Evolutionary conservation across 176 grass and related monocot genomes (phyloP).

Genomic region (Hordeum vulgare): DNA sequence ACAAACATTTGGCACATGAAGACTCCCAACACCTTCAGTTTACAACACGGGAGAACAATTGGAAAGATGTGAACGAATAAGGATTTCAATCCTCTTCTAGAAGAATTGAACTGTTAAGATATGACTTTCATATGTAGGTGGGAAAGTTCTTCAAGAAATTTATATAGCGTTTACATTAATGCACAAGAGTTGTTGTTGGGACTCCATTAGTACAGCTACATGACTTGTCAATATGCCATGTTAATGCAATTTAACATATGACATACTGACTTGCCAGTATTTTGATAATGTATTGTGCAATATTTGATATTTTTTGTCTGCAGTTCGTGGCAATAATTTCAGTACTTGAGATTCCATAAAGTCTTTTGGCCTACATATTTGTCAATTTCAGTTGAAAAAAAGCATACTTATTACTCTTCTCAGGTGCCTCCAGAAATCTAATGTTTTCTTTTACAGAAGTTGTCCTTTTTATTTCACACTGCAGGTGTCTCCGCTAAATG

Average conservation of each 20-base stretch:
- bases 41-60: constrained; percentile 78
- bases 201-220: constrained; percentile 83
- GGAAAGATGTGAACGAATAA: constrained; percentile 92
- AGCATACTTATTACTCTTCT: background rate
- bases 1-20: constrained; percentile 14
- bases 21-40: constrained; percentile 72
- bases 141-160: background rate
- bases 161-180: constrained; percentile 38
- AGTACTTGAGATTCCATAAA: background rate
- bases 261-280: background rate
- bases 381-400: background rate
- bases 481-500: too few relatives aligned
- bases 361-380: constrained; percentile 9
- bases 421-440: too few relatives aligned
- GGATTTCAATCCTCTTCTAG: constrained; percentile 40
- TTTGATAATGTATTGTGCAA: background rate
- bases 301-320: background rate
- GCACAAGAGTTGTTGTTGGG: constrained; percentile 71
- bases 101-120: background rate
- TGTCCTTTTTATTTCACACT: too few relatives aligned
- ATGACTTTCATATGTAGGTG: background rate
- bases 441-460: too few relatives aligned
- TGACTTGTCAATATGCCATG: background rate
- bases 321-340: constrained; percentile 1
- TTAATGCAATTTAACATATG: background rate